phyloP scores from a whole-genome alignment of 2,329 filamentous ascomycete genomes.

The Aspergillus quadrilineatus region DNA sequence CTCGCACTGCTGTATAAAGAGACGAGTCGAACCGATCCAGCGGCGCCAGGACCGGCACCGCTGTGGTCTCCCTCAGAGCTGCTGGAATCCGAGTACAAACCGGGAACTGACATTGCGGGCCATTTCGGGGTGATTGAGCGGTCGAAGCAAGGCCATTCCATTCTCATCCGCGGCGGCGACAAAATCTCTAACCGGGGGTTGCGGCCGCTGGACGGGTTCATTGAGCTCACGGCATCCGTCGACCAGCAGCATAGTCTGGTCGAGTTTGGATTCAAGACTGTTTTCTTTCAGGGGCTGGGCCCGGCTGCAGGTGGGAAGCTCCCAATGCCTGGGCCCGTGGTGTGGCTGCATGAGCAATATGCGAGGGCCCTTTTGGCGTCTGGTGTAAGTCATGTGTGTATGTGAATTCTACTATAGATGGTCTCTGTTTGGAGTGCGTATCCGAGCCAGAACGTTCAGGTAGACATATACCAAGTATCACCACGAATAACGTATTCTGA shows the following conservation, averaged over 20 bases:
- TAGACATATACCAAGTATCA: too few relatives aligned
- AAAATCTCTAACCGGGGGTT: constrained; percentile 10
- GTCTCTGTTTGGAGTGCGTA: not conserved
- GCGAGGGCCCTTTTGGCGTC: constrained; percentile 14
- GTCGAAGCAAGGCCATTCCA: not conserved
- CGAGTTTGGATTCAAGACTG: constrained; percentile 16
- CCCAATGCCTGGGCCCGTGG: constrained; percentile 10
- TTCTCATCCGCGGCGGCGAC: constrained; percentile 17
- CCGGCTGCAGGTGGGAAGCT: not conserved
- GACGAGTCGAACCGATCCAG: not conserved
- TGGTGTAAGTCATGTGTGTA: constrained; percentile 3
- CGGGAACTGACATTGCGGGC: not conserved
- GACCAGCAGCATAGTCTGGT: not conserved
- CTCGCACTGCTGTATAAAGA: not conserved
- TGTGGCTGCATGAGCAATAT: constrained; percentile 19
- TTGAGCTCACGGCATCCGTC: constrained; percentile 9
- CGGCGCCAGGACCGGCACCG: too few relatives aligned
- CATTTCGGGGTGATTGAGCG: not conserved
- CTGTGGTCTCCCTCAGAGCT: not conserved
- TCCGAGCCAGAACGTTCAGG: not conserved
- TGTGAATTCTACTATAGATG: not conserved
- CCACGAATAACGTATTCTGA: too few relatives aligned
- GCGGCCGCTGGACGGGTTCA: constrained; percentile 13
- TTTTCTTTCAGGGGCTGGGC: constrained; percentile 14
- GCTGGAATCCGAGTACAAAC: not conserved